A percentile compares a stretch with the other conserved stretches of the same genome.
Conservation (phyloP, 345 rosid species). For the Excoecaria cochinchinensis region DNA sequence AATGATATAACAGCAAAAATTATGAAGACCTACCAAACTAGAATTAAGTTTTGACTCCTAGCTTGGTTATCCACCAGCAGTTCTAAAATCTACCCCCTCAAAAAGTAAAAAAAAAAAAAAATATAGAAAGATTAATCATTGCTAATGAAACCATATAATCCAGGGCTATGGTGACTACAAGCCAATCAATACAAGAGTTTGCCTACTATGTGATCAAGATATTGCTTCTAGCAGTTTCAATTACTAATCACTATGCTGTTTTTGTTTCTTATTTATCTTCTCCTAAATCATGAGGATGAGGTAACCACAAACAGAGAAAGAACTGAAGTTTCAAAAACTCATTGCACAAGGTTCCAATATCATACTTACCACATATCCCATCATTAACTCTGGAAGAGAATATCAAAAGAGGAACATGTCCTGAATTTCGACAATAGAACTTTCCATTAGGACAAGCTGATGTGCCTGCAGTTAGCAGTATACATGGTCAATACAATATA, state of each 20-base stretch:
- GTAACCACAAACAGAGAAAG: neutral
- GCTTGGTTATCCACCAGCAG: too few relatives aligned
- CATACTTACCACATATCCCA: slow-evolving; percentile 79
- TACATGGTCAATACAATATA: neutral
- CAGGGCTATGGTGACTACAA: neutral
- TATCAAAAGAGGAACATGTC: slow-evolving; percentile 54
- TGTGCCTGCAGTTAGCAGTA: slow-evolving; percentile 53
- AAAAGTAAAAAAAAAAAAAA: too few relatives aligned
- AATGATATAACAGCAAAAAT: too few relatives aligned
- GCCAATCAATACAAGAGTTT: neutral
- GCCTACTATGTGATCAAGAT: neutral
- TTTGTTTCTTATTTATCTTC: neutral
- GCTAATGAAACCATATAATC: neutral
- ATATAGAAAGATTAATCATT: neutral
- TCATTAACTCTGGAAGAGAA: slow-evolving; percentile 96
- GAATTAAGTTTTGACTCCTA: too few relatives aligned
- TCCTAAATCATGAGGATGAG: neutral
- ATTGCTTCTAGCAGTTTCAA: neutral
- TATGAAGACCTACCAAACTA: too few relatives aligned
- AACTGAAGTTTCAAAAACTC: neutral
- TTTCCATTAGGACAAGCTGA: slow-evolving; percentile 87
- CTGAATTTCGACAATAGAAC: slow-evolving; percentile 82
- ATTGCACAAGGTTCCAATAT: neutral
- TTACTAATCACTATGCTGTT: neutral
- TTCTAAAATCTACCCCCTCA: too few relatives aligned